Base-by-base conservation (phyloP, 1,284 basidiomycete genomes). In the Melampsora americana region DNA sequence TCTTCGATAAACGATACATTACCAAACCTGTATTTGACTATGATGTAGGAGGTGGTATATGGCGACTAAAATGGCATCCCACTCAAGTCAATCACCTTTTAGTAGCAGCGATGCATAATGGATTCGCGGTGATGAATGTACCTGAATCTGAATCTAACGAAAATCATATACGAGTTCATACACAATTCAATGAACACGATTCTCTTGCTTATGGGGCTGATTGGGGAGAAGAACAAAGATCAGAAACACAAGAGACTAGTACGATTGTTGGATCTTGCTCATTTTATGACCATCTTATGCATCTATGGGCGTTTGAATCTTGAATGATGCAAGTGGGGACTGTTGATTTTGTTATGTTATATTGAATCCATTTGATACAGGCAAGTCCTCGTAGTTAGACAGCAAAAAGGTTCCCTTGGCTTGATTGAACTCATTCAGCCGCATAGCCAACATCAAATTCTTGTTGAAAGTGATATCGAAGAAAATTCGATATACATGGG, bases 21-120 rank as follows among this genome's bases (percentile, higher is more conserved):
- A 81, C 85, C 0, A 81, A 82, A 0, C 88, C 92, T 0, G 78
- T 98, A 2, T 82, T 84, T 0, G 84, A 87, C 56, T 86, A 87
- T 20, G 86, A 90, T 69, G 89, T 93, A 0, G 93, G 92, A 0
- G 96, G 96, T 1, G 96, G 96, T 1, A 90, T 90, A 14, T 99
- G 96, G 96, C 87, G 96, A 20, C 88, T 93, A 66, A 95, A 96
- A 82, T 99, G 95, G 93, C 93, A 98, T 82, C 93, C 94, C 0
- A 86, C 85, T 0, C 87, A 90, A 50, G 86, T 85, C 77, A 81
- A 86, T 30, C 90, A 94, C 79, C 85, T 99, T 0, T 86, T 98
- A 35, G 88, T 94, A 12, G 96, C 93, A 0, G 92, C 92, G 81
- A 99, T 99, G 96, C 95, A 97, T 81, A 93, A 92, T 78, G 95